Percentiles rank a stretch among this genome's conserved stretches.
Conservation (phyloP, 2,329 filamentous ascomycete genomes). For the Colletotrichum caudatum region DNA sequence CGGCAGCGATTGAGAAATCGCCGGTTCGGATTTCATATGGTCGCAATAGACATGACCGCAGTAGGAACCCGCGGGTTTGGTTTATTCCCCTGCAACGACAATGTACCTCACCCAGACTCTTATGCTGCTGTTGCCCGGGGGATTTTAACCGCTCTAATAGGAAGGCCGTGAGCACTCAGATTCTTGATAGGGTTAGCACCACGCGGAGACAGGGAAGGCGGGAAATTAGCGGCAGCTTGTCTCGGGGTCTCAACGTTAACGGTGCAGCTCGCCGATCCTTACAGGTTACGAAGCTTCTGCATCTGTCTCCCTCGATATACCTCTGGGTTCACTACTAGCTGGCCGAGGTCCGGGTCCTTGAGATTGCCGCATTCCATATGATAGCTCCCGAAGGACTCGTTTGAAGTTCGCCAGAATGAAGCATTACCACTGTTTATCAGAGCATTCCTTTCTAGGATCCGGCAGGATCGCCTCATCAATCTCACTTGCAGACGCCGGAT, state of each 20-base stretch:
- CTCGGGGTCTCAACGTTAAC: background rate
- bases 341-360: constrained; percentile 53
- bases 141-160: background rate
- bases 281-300: background rate
- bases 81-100: background rate
- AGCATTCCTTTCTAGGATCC: background rate
- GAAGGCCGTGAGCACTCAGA: background rate
- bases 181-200: constrained; percentile 42
- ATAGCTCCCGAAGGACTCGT: constrained; percentile 64
- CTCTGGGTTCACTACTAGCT: constrained; percentile 50
- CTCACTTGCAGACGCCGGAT: background rate
- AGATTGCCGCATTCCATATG: constrained; percentile 55
- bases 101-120: constrained; percentile 8
- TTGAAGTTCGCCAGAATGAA: constrained; percentile 66
- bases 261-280: background rate
- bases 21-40: background rate
- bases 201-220: constrained; percentile 29
- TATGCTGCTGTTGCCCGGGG: background rate
- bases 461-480: background rate
- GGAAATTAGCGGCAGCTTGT: constrained; percentile 31
- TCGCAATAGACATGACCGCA: no score
- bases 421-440: constrained; percentile 71
- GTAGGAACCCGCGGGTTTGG: background rate
- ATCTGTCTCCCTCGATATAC: background rate
- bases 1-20: background rate